These are phyloP conservation scores for Tulasnella sp. DNA, from an alignment of 768 basidiomycete genomes.

Conservation along the genomic window DNA sequence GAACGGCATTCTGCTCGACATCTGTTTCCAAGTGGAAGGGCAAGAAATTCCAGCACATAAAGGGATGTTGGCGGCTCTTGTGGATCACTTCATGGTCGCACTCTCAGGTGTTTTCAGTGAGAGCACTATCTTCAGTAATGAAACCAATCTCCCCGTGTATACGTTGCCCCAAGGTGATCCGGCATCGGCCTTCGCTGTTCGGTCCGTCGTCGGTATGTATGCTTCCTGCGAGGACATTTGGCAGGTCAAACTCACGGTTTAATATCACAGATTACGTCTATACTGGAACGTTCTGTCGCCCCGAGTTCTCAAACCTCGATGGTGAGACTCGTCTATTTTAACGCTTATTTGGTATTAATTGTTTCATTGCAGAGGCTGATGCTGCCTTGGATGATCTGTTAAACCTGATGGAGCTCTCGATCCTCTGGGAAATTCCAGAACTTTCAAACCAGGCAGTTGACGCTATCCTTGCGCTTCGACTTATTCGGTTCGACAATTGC, in stretches of 20 bases:
- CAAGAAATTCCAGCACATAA: not conserved
- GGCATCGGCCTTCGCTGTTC: not conserved
- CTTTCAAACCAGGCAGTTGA: not conserved
- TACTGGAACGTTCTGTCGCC: not conserved
- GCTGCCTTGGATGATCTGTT: not conserved
- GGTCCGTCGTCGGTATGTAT: not conserved
- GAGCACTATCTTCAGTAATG: not conserved
- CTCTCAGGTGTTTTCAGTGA: not conserved
- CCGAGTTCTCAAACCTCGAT: not conserved
- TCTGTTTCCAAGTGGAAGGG: not conserved
- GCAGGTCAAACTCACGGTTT: not conserved
- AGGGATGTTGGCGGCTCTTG: not conserved
- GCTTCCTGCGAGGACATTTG: not conserved
- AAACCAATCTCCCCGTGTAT: not conserved
- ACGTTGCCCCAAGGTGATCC: not conserved
- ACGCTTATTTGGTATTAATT: not conserved
- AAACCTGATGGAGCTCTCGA: constrained; percentile 3
- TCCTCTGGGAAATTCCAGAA: constrained; percentile 7
- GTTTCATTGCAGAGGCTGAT: not conserved
- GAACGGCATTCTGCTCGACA: no score
- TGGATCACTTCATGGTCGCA: not conserved
- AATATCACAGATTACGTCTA: constrained; percentile 12
- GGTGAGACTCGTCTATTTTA: not conserved
- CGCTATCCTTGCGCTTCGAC: not conserved
- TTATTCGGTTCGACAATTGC: not conserved